Evolutionary conservation across 352 stramenopile species (phyloP), one percentile per base, ranked within the genome.

Genomic region (Ophiocytium majus): DNA sequence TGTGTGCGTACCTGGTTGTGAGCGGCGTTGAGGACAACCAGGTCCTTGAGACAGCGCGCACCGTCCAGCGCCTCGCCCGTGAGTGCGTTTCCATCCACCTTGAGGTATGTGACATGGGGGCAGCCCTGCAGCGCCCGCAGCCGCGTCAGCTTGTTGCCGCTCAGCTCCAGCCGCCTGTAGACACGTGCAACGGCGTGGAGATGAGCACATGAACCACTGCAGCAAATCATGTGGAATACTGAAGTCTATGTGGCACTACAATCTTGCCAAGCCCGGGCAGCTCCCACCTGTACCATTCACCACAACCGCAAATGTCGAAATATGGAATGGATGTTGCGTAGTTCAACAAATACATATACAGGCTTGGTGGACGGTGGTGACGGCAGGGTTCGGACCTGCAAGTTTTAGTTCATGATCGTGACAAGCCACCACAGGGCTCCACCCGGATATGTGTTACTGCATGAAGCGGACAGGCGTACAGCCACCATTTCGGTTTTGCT

Each of bases 21-120:
- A 35, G 84, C 80, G 32, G 84, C 84, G 34, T 88, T 88, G 80
- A 88, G 75, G 10, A 88, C 84, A 32, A 82, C 85, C 9, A 88
- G 66, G 50, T 83, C 84, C 31, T 31, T 63, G 23, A 88, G 71
- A 35, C 37, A 71, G 23, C 84, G 71, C 80, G 85, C 84, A 23
- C 84, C 84, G 74, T 88, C 84, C 81, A 88, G 50, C 17, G 79
- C 84, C 36, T 88, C 84, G 9, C 79, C 84, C 5, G 84, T 88
- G 17, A 88, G 84, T 66, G 86, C 81, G 63, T 88, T 88, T 19
- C 74, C 50, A 10, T 81, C 84, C 9, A 82, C 84, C 34, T 76
- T 34, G 5, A 83, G 31, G 33, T 80, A 79, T 5, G 17, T 83
- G 28, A 88, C 84, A 66, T 79, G 33, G 35, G 84, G 36, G 80